A percentile compares a stretch with the other conserved stretches of the same genome.
Evolutionary conservation across 139 green algal species (phyloP).

Genomic region (Desmodesmus armatus): DNA sequence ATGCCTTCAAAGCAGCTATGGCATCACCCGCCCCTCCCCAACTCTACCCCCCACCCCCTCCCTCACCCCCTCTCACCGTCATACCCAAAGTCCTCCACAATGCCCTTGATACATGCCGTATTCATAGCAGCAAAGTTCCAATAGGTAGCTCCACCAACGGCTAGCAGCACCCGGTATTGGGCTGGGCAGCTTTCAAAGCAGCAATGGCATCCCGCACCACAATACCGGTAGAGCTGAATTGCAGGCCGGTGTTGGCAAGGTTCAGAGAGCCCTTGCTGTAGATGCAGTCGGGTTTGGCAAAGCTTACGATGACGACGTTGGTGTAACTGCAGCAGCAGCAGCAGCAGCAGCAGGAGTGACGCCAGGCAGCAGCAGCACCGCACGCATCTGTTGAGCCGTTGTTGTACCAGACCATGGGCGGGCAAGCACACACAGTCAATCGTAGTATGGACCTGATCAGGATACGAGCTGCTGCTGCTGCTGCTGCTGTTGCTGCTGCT

Average conservation of each 20-base stretch:
- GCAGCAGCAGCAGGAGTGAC: neutral
- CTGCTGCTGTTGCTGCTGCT: neutral
- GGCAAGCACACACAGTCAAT: no score
- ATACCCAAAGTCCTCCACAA: constrained; percentile 46
- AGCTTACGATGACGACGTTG: constrained; percentile 48
- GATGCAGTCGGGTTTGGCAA: constrained; percentile 54
- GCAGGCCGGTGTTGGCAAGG: constrained; percentile 51
- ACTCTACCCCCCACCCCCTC: no score
- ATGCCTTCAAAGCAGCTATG: no score
- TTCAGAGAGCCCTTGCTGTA: constrained; percentile 51
- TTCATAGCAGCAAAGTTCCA: constrained; percentile 39
- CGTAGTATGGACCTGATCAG: neutral
- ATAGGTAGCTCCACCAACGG: constrained; percentile 57
- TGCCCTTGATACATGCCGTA: constrained; percentile 28
- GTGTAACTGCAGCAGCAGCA: neutral
- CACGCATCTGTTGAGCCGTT: neutral
- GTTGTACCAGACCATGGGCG: neutral
- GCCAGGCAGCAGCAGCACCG: neutral
- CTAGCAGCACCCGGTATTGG: constrained; percentile 54
- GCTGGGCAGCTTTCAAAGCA: constrained; percentile 50
- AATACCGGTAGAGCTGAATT: constrained; percentile 44
- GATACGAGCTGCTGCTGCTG: neutral
- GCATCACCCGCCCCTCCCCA: no score
- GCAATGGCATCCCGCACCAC: constrained; percentile 52
- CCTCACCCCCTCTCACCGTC: constrained; percentile 45